A percentile compares a stretch with the other conserved stretches of the same genome.
Conservation (phyloP, 1,284 basidiomycete species). For the Rhodotorula sp. region DNA sequence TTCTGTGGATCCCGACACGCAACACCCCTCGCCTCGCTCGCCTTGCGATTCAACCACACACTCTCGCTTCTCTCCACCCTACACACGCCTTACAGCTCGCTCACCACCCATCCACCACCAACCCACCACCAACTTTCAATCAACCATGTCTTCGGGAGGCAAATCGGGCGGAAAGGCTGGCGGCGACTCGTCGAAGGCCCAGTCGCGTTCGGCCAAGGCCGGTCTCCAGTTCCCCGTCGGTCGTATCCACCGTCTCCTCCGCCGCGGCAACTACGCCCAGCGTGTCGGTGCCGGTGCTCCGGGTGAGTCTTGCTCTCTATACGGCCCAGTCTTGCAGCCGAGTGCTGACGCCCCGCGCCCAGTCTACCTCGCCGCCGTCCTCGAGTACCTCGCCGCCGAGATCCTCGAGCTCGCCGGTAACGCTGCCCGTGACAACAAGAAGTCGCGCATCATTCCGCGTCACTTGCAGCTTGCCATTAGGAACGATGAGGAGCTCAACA, state of each 20-base stretch:
- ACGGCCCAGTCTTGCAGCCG: not conserved
- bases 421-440: slow-evolving; percentile 68
- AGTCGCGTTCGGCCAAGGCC: slow-evolving; percentile 65
- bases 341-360: not conserved
- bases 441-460: slow-evolving; percentile 87
- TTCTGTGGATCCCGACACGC: slow-evolving; percentile 52
- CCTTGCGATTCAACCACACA: not conserved
- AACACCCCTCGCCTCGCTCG: slow-evolving; percentile 63
- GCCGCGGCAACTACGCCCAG: slow-evolving; percentile 53
- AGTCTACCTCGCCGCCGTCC: slow-evolving; percentile 80
- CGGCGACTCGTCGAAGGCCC: slow-evolving; percentile 59
- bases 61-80: slow-evolving; percentile 73
- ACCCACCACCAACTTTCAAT: slow-evolving; percentile 59
- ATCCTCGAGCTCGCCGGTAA: slow-evolving; percentile 85
- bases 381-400: slow-evolving; percentile 82
- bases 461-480: slow-evolving; percentile 83
- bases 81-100: not conserved
- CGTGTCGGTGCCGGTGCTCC: slow-evolving; percentile 71
- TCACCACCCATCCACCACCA: slow-evolving; percentile 48
- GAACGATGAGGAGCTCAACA: slow-evolving; percentile 48
- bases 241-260: slow-evolving; percentile 78
- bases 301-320: slow-evolving; percentile 56
- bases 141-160: slow-evolving; percentile 60
- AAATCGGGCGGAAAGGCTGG: slow-evolving; percentile 61
- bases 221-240: slow-evolving; percentile 82